Evolutionary conservation across 768 basidiomycete species (phyloP), one percentile per base, ranked within the genome.

Genomic region (Lactarius evosmus): DNA sequence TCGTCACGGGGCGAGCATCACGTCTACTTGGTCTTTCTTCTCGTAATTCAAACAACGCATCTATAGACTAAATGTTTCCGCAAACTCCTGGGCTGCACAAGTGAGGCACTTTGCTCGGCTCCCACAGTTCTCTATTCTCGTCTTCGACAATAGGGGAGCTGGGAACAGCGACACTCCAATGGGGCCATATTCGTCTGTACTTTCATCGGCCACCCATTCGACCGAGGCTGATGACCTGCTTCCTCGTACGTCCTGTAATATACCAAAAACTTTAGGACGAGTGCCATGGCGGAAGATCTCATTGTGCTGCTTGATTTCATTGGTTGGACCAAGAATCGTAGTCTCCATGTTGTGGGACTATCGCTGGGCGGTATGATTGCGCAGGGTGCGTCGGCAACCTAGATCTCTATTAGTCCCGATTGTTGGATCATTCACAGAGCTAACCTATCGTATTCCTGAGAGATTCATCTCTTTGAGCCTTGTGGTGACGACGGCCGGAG

Each of bases 321-420:
- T 7, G 86, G 83, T 2, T 94, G 91, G 90, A 90, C 82, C 0
- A 78, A 72, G 7, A 74, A 82, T 11, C 81, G 82, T 5, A 80
- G 81, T 54, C 50, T 94, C 7, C 86, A 93, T 69, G 74, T 93
- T 34, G 86, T 93, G 25, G 88, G 92, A 8, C 74, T 84, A 27
- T 91, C 89, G 41, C 73, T 94, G 5, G 92, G 92, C 2, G 91
- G 91, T 5, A 93, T 93, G 91, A 90, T 91, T 56, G 84, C 89
- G 0, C 88, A 90, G 75, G 87, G 88, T 87, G 63, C 16, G 67
- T 41, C 30, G 9, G 34, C n/a, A 36, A 32, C 19, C 38, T 7
- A 7, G 11, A 27, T 50, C 22, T 22, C 30, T 41, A 46, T 29
- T 32, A 29, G 41, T 32, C 33, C 29, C 52, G 14, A 56, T 56